Evolutionary conservation across 2,329 filamentous ascomycete species (phyloP), one percentile per base, ranked within the genome.

Genomic region (Aureobasidium sp.): DNA sequence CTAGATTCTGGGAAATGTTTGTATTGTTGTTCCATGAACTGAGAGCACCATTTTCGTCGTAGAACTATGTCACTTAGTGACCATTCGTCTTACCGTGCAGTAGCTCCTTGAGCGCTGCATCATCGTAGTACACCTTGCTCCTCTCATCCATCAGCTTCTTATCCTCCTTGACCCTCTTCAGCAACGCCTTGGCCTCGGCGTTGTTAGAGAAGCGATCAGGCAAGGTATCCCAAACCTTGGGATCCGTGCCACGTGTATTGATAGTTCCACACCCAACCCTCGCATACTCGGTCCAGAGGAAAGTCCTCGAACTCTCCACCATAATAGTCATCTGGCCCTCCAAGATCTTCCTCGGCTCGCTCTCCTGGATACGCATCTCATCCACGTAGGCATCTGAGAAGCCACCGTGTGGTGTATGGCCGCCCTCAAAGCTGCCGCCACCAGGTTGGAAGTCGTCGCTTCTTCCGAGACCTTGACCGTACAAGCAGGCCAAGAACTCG

Each of bases 351-450:
- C 78, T 71, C 2, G 77, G 76, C 41, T 74, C 70, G 49, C 74
- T 76, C 61, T 75, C 73, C 55, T 79, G 77, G 3, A 76, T 71
- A 55, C 73, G 71, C 73, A 77, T 77, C 63, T 78, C 77, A 63
- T 74, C 71, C 51, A 78, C 75, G 65, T 79, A 79, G 5, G 73
- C 76, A 34, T 78, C 76, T 56, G 73, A 74, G 56, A 77, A 78
- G 1, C 72, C 72, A 39, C 73, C 73, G 55, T 75, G 73, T 5
- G 73, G 73, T 20, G 71, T 73, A 61, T 74, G 71, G n/a, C 70
- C 66, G 5, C 72, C 70, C 47, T 75, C 73, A 53, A 73, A 75
- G 29, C 69, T 72, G 27, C 72, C 73, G 47, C 73, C 73, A 27
- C 73, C 73, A 6, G 73, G 73, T 55, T 67, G 66, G 42, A 82